phyloP scores from a whole-genome alignment of 2,329 filamentous ascomycete species.

The Fusarium concolor region DNA sequence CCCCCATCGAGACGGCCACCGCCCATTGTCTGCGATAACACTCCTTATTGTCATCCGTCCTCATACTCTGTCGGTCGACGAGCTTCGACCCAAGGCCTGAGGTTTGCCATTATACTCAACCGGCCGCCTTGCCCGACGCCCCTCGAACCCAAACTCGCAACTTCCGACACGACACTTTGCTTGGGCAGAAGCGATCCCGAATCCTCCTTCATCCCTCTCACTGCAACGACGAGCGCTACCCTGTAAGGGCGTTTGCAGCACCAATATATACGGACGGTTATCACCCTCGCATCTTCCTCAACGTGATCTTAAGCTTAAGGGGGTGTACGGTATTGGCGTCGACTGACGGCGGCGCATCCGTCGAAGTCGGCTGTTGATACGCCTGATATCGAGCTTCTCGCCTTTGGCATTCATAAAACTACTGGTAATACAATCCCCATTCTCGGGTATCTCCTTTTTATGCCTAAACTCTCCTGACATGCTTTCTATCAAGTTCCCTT shows the following conservation, averaged over 20 bases:
- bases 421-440: conserved; percentile 35
- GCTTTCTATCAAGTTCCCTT: conserved; percentile 24
- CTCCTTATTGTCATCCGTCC: conserved; percentile 19
- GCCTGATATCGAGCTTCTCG: conserved; percentile 41
- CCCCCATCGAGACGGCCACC: conserved; percentile 35
- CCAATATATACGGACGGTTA: conserved; percentile 17
- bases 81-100: conserved; percentile 31
- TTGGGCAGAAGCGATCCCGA: conserved; percentile 32
- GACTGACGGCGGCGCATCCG: conserved; percentile 51
- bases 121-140: conserved; percentile 29
- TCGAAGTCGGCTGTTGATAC: conserved; percentile 47
- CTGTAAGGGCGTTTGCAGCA: conserved; percentile 30
- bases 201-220: conserved; percentile 19
- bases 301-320: conserved; percentile 36
- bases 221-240: conserved; percentile 28
- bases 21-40: conserved; percentile 37
- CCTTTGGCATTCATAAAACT: conserved; percentile 38
- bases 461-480: conserved; percentile 25
- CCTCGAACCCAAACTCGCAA: conserved; percentile 40
- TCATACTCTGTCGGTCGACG: conserved; percentile 28
- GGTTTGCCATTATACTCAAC: conserved; percentile 35
- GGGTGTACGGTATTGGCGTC: conserved; percentile 42
- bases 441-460: not conserved
- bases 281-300: conserved; percentile 28
- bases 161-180: conserved; percentile 37